These are phyloP conservation scores for Botrytis pseudocinerea DNA, from an alignment of 2,329 filamentous ascomycete genomes.

Conservation along the genomic window DNA sequence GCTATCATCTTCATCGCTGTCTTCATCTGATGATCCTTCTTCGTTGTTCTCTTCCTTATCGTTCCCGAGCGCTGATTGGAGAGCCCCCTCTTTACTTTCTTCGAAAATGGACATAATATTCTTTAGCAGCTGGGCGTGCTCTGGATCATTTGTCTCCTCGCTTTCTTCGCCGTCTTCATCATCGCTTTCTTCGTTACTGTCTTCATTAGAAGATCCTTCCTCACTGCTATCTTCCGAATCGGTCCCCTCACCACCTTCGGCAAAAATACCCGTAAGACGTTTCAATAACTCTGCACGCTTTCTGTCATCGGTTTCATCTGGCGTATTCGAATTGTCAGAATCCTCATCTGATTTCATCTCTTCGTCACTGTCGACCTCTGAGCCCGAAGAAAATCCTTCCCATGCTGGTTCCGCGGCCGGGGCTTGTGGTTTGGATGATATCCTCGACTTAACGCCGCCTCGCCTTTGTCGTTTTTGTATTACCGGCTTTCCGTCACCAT, in stretches of 20 bases:
- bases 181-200: background rate
- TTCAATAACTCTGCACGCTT: slow-evolving; percentile 11
- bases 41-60: slow-evolving; percentile 34
- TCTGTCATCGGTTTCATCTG: slow-evolving; percentile 26
- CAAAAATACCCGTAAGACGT: slow-evolving; percentile 16
- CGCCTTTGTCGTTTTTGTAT: slow-evolving; percentile 80
- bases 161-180: slow-evolving; percentile 7
- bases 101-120: slow-evolving; percentile 10
- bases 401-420: slow-evolving; percentile 54
- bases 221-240: slow-evolving; percentile 13
- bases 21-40: slow-evolving; percentile 25
- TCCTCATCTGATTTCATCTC: slow-evolving; percentile 42
- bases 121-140: slow-evolving; percentile 13
- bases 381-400: slow-evolving; percentile 60
- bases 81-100: slow-evolving; percentile 9
- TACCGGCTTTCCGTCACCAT: slow-evolving; percentile 73
- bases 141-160: slow-evolving; percentile 1
- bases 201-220: slow-evolving; percentile 1
- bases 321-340: slow-evolving; percentile 39
- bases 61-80: slow-evolving; percentile 2
- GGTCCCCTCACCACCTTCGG: background rate
- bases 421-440: slow-evolving; percentile 50
- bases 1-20: slow-evolving; percentile 26
- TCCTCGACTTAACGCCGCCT: slow-evolving; percentile 59
- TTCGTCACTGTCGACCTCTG: slow-evolving; percentile 43